A percentile compares a stretch with the other conserved stretches of the same genome.
Conservation (phyloP, 345 rosid species). For the Lepidium aucheri region DNA sequence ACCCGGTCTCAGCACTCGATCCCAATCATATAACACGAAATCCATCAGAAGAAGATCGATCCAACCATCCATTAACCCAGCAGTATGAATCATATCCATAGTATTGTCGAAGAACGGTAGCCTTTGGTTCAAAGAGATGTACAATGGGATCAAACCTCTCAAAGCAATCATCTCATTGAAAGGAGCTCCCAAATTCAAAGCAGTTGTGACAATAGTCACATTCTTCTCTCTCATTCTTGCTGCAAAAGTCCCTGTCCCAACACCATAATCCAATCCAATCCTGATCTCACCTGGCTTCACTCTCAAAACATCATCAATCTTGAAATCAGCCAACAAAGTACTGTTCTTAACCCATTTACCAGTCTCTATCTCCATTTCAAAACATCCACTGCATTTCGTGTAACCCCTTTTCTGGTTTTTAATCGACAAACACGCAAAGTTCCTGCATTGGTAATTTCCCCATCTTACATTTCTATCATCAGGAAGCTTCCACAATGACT, state of each 20-base stretch:
- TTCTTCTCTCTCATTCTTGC: conserved; percentile 80
- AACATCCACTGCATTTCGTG: conserved; percentile 69
- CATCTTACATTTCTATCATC: conserved; percentile 78
- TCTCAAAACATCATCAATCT: conserved; percentile 48
- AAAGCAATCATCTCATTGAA: conserved; percentile 81
- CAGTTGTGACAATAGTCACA: conserved; percentile 65
- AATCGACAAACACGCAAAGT: conserved; percentile 50
- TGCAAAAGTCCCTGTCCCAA: conserved; percentile 84
- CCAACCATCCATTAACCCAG: conserved; percentile 81
- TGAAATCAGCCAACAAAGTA: conserved; percentile 44
- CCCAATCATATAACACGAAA: conserved; percentile 82
- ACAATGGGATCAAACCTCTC: conserved; percentile 68
- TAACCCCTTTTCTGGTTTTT: conserved; percentile 61
- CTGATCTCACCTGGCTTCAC: conserved; percentile 58
- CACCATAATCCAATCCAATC: conserved; percentile 61
- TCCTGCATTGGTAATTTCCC: conserved; percentile 71
- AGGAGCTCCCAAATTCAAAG: conserved; percentile 80
- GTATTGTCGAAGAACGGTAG: conserved; percentile 87
- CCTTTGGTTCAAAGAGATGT: conserved; percentile 68
- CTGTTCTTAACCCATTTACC: conserved; percentile 55
- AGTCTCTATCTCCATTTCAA: conserved; percentile 83
- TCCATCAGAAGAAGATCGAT: conserved; percentile 67
- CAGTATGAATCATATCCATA: conserved; percentile 73
- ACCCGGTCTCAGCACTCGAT: conserved; percentile 71
- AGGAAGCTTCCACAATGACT: conserved; percentile 80